A percentile compares a stretch with the other conserved stretches of the same genome.
Conservation (phyloP, 805 yeast species). For the Yamadazyma scolyti region DNA sequence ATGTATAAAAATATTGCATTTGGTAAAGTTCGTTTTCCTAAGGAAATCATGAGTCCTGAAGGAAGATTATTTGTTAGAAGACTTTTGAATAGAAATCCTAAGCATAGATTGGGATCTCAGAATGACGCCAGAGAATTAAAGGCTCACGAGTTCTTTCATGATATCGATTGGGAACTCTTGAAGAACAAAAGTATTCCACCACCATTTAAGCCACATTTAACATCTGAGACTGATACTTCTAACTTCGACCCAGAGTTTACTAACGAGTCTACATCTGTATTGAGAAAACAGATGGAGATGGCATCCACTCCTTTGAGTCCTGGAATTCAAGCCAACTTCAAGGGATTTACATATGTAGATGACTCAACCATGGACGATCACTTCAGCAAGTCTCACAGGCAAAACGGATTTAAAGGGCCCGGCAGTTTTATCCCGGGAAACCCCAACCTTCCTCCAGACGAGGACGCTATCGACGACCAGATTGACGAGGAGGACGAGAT, state of each 20-base stretch:
- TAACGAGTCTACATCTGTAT: slow-evolving; percentile 78
- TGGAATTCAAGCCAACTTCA: slow-evolving; percentile 93
- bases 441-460: slow-evolving; percentile 77
- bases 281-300: slow-evolving; percentile 62
- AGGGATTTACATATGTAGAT: slow-evolving; percentile 95
- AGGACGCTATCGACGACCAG: slow-evolving; percentile 74
- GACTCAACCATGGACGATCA: slow-evolving; percentile 90
- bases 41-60: slow-evolving; percentile 87
- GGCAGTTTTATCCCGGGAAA: slow-evolving; percentile 79
- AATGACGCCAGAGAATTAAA: slow-evolving; percentile 91
- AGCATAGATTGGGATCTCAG: slow-evolving; percentile 86
- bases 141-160: slow-evolving; percentile 88
- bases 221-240: slow-evolving; percentile 89
- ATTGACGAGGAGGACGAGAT: slow-evolving; percentile 45
- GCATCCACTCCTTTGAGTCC: slow-evolving; percentile 85
- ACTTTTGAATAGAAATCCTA: slow-evolving; percentile 89
- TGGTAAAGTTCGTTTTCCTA: slow-evolving; percentile 96
- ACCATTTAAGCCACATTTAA: slow-evolving; percentile 91
- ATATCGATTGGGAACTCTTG: slow-evolving; percentile 84
- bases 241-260: slow-evolving; percentile 98
- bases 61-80: slow-evolving; percentile 97
- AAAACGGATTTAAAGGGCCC: slow-evolving; percentile 40
- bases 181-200: slow-evolving; percentile 84
- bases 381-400: slow-evolving; percentile 44
- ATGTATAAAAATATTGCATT: slow-evolving; percentile 99